A percentile compares a stretch with the other conserved stretches of the same genome.
These are phyloP conservation scores for Furcasterigmium sp. DNA, from an alignment of 2,329 filamentous ascomycete species.

Conservation along the genomic window DNA sequence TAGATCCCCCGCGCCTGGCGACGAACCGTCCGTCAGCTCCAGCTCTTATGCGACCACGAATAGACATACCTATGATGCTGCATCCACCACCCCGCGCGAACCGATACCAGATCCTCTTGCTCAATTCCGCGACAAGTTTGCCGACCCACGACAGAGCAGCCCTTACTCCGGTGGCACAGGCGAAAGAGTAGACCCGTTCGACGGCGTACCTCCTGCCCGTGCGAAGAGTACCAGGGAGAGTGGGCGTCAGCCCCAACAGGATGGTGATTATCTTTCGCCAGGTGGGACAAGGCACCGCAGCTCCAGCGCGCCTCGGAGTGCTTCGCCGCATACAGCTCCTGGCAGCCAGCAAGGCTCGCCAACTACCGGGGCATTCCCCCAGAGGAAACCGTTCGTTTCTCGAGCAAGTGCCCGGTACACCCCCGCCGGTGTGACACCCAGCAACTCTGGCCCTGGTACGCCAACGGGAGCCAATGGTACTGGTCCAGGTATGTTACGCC, in stretches of 20 bases:
- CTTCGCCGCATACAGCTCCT: background rate
- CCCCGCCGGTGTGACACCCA: conserved; percentile 2
- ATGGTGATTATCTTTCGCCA: conserved; percentile 10
- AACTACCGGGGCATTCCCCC: conserved; percentile 1
- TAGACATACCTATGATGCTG: conserved; percentile 7
- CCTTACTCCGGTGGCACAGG: conserved; percentile 52
- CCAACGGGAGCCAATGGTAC: conserved; percentile 5
- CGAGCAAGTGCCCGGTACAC: conserved; percentile 12
- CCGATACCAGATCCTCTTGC: conserved; percentile 41
- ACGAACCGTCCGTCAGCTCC: conserved; percentile 46
- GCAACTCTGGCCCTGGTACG: background rate
- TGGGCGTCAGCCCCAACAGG: conserved; percentile 18
- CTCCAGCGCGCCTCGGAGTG: conserved; percentile 19
- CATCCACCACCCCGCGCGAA: conserved; percentile 16
- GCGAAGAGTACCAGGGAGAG: conserved; percentile 39
- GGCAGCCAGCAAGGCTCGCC: conserved; percentile 1
- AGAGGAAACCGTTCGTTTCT: conserved; percentile 10
- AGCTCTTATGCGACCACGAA: conserved; percentile 43
- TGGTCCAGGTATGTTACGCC: conserved; percentile 2
- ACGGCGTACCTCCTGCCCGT: conserved; percentile 37
- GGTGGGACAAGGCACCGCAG: conserved; percentile 21
- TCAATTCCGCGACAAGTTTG: conserved; percentile 37
- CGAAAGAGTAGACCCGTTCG: conserved; percentile 55
- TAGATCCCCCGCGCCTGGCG: conserved; percentile 39
- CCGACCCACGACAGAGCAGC: conserved; percentile 49